Base-by-base conservation (phyloP, 2,329 filamentous ascomycete species). In the Exophiala sideris region DNA sequence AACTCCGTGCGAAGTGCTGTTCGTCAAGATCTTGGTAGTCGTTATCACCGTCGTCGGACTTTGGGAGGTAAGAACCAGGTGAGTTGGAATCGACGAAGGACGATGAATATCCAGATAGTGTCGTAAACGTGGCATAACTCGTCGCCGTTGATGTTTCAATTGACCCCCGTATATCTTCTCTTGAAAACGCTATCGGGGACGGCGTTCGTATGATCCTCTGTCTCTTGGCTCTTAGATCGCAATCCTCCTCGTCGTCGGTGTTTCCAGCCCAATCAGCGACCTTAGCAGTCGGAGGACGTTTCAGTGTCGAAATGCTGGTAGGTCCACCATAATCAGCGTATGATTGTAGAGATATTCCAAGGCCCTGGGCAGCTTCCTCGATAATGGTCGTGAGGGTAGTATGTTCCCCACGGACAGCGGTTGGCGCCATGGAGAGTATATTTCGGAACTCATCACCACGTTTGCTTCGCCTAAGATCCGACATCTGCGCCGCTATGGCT, bases 401-500 rank as follows among this genome's bases (percentile, higher is more conserved):
- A 14, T 32, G 41, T 40, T 11, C 16, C 11, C 21, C 5, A 9
- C 18, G n/a, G 2, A 40, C 14, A 2, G 9, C 12, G 8, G 36
- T 7, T 12, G 29, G 20, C 4, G 35, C 14, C 36, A 49, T 40
- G 10, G 47, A 49, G 16, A 16, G 36, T 7, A 49, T 16, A 6
- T 14, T 7, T 10, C 32, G 16, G 14, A 40, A 49, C 5, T 38
- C 33, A 4, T 14, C 35, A 32, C 35, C 39, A 21, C 32, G 20
- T 12, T 24, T 8, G 14, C 3, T 49, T 16, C 47, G 14, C 36
- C 41, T 49, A 2, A 48, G 29, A 33, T 53, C 44, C 5, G 45
- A 44, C 5, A 53, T 16, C 16, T 53, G 50, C 5, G 50, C 29
- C n/a, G n/a, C 21, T n/a, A 53, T 44, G 1, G 44, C 18, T 5